Evolutionary conservation across 495 filamentous ascomycete genomes (phyloP), one percentile per base, ranked within the genome.

Genomic region (Parathielavia appendiculata): DNA sequence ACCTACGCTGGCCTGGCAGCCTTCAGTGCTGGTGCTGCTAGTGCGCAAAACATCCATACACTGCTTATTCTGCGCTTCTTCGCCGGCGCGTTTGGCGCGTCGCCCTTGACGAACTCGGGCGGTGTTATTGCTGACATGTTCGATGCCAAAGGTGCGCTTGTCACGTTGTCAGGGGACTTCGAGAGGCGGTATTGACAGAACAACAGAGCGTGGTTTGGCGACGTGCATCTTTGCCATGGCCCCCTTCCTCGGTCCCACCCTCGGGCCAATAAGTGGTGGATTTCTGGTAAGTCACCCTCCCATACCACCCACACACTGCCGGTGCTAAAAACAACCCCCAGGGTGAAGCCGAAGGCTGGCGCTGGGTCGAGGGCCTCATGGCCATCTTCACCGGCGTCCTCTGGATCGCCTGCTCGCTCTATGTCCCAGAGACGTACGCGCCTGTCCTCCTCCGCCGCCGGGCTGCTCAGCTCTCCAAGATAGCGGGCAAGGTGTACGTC

Each of bases 351-450:
- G 51, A 56, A 36, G 85, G 86, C 32, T 89, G 85, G 84, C 75
- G 78, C 64, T 88, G 85, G 85, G 79, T 87, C 7, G 78, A 86
- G 73, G 85, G 85, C 6, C 53, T 79, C 7, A 79, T 83, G 65
- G 68, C 79, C 38, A 91, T 91, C 50, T 93, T 91, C 83, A 81
- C 85, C 0, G 85, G 80, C 1, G 61, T 83, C 19, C 68, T 89
- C 53, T 83, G 89, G 56, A 76, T 81, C 35, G 65, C 78, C 26
- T 81, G 91, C 52, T 64, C 81, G 41, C 65, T 88, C n/a, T 71
- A 86, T 39, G 83, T 93, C 1, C 90, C 91, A 12, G 92, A 96
- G 73, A 96, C 92, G 0, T 97, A 97, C 69, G 83, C 67, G 1
- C 75, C 79, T 12, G 82, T 85, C 19, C 77, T 96, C 16, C 78